These are phyloP conservation scores for Candida chilensis DNA, from an alignment of 805 yeast genomes.

Conservation along the genomic window DNA sequence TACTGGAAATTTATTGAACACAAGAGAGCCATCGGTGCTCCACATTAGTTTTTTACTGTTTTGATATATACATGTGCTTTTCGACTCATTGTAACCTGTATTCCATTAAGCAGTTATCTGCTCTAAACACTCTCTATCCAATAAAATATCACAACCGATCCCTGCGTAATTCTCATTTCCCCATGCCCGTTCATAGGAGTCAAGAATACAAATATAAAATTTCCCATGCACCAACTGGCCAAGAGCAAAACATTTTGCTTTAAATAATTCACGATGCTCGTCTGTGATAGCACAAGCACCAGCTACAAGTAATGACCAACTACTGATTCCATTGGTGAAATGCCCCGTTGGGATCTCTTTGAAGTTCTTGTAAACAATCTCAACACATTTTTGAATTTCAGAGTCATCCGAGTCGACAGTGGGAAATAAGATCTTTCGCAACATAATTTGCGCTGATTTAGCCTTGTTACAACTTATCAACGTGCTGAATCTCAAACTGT, in stretches of 20 bases:
- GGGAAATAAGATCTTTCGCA: background rate
- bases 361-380: background rate
- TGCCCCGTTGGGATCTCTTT: background rate
- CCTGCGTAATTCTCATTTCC: no score
- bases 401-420: background rate
- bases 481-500: background rate
- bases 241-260: background rate
- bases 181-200: background rate
- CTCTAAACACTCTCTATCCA: background rate
- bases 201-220: background rate
- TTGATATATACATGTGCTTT: no score
- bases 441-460: background rate
- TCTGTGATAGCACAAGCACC: background rate
- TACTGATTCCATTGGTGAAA: background rate
- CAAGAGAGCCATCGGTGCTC: slow-evolving; percentile 4
- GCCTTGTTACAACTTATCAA: background rate
- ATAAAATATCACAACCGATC: background rate
- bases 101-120: background rate
- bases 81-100: no score
- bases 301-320: background rate
- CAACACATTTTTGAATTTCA: background rate
- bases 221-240: background rate
- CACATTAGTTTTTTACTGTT: no score
- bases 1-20: slow-evolving; percentile 23
- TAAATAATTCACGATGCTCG: background rate